phyloP scores from a whole-genome alignment of 441 rosid genomes.

The Erysimum pusillum region DNA sequence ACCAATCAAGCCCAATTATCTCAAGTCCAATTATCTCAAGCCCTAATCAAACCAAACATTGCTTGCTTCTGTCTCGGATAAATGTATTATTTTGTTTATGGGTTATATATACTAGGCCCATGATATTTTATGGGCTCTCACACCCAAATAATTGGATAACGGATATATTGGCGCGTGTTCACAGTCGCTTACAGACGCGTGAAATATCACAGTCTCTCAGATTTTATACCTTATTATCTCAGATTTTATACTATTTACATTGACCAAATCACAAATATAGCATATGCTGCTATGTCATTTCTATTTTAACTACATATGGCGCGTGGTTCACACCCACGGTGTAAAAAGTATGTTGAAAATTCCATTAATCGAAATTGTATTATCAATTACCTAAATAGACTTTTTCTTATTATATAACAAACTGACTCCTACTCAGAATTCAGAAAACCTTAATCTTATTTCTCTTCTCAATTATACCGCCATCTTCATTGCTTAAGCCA shows the following conservation, averaged over 20 bases:
- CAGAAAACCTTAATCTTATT: not conserved
- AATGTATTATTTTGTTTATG: not conserved
- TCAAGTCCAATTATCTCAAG: no score
- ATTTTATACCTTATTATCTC: not conserved
- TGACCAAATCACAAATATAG: not conserved
- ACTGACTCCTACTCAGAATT: not conserved
- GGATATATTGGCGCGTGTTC: not conserved
- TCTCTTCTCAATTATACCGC: not conserved
- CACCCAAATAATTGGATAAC: not conserved
- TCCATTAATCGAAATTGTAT: not conserved
- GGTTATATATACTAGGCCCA: conserved; percentile 22
- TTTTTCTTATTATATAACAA: not conserved
- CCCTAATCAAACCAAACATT: conserved; percentile 1
- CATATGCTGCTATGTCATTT: not conserved
- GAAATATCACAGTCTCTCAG: not conserved
- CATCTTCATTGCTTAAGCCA: not conserved
- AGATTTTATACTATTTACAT: not conserved
- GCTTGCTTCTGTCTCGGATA: not conserved
- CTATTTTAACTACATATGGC: not conserved
- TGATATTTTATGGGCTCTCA: conserved; percentile 10
- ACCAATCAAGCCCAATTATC: no score
- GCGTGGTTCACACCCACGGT: not conserved
- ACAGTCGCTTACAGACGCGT: not conserved
- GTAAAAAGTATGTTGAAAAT: not conserved
- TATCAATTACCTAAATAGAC: not conserved